Evolutionary conservation across 768 basidiomycete species (phyloP).

Genomic region (Boletus speciosus): DNA sequence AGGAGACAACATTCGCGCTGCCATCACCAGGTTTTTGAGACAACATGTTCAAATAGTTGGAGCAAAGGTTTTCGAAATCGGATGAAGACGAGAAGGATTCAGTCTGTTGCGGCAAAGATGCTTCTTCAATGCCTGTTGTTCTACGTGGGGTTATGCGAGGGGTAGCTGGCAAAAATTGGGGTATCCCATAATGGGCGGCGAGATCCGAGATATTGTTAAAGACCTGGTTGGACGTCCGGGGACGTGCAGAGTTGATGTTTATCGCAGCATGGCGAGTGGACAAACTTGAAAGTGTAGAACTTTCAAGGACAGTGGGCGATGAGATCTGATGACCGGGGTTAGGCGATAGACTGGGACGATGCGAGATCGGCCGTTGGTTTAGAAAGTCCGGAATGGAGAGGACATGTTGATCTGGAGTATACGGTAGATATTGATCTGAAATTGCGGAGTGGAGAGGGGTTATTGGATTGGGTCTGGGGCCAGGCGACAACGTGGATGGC

Average conservation of each 20-base stretch:
- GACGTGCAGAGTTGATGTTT: slow-evolving; percentile 55
- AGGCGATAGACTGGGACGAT: slow-evolving; percentile 35
- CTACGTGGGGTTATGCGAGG: slow-evolving; percentile 56
- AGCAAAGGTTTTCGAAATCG: slow-evolving; percentile 47
- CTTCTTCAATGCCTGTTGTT: slow-evolving; percentile 34
- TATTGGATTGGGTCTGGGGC: slow-evolving; percentile 23
- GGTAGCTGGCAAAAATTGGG: slow-evolving; percentile 63
- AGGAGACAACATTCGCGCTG: slow-evolving; percentile 32
- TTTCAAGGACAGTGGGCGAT: slow-evolving; percentile 44
- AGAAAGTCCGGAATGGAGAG: slow-evolving; percentile 34
- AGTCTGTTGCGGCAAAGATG: slow-evolving; percentile 24
- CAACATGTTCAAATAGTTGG: slow-evolving; percentile 71
- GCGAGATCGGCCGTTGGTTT: slow-evolving; percentile 45
- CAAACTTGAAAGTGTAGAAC: slow-evolving; percentile 50
- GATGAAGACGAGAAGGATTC: slow-evolving; percentile 27
- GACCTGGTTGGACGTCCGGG: slow-evolving; percentile 62
- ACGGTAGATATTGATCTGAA: slow-evolving; percentile 41
- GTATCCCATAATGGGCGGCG: slow-evolving; percentile 77
- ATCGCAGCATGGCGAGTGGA: slow-evolving; percentile 54
- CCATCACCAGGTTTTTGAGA: slow-evolving; percentile 44
- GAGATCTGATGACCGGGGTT: slow-evolving; percentile 39
- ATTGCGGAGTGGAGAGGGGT: slow-evolving; percentile 41
- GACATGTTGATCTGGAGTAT: slow-evolving; percentile 44
- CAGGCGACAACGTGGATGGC: slow-evolving; percentile 52
- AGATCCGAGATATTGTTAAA: slow-evolving; percentile 65